Conservation (phyloP, 1,284 basidiomycete species). For the Singerocomus inundabilis region DNA sequence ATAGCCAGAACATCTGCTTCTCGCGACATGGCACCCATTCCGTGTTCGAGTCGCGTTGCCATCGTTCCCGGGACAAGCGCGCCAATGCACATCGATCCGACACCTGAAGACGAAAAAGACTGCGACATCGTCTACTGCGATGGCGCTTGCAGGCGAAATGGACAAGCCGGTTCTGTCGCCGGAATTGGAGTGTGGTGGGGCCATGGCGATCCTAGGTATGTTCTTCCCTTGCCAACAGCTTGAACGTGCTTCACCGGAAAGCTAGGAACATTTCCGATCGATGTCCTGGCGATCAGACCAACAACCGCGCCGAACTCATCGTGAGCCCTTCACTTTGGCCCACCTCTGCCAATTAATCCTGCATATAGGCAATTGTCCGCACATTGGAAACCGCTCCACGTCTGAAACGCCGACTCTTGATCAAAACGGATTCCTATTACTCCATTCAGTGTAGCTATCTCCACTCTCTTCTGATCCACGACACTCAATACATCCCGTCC, state of each 20-base stretch:
- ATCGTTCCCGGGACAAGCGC: not conserved
- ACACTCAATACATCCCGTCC: conserved; percentile 8
- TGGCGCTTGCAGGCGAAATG: conserved; percentile 80
- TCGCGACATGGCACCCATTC: not conserved
- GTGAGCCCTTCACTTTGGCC: conserved; percentile 40
- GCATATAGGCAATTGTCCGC: conserved; percentile 67
- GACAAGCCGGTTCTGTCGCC: conserved; percentile 54
- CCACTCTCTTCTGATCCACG: not conserved
- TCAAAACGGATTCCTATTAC: conserved; percentile 78
- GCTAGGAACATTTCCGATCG: conserved; percentile 72
- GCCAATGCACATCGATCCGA: not conserved
- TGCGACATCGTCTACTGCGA: conserved; percentile 68
- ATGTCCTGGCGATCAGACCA: conserved; percentile 82
- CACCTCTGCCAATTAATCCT: conserved; percentile 2
- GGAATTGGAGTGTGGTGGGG: conserved; percentile 83
- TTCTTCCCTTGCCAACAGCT: not conserved
- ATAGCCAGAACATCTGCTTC: not conserved
- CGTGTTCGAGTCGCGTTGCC: conserved; percentile 2
- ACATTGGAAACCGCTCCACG: conserved; percentile 64
- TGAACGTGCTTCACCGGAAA: not conserved
- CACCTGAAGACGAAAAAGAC: conserved; percentile 17
- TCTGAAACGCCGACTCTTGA: conserved; percentile 53
- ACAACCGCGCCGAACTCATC: conserved; percentile 85
- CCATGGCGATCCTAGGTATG: conserved; percentile 55
- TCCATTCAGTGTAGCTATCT: conserved; percentile 59